These are phyloP conservation scores for Fusarium sp. DNA, from an alignment of 2,329 filamentous ascomycete genomes.

Conservation along the genomic window DNA sequence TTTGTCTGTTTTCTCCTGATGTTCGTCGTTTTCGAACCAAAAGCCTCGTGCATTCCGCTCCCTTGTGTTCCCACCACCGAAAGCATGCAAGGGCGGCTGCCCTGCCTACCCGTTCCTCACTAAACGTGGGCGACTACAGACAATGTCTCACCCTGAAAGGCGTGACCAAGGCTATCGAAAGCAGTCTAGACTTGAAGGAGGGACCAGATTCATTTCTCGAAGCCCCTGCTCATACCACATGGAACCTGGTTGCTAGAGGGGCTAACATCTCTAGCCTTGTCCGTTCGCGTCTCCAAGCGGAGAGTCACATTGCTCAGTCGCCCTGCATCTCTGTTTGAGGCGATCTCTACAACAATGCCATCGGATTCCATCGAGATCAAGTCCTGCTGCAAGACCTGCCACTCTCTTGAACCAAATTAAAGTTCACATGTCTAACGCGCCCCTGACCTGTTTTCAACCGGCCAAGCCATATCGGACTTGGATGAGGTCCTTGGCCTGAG, in stretches of 20 bases:
- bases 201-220: slow-evolving; percentile 6
- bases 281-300: background rate
- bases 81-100: slow-evolving; percentile 32
- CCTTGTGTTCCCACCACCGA: slow-evolving; percentile 1
- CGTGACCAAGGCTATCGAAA: slow-evolving; percentile 1
- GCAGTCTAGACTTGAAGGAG: background rate
- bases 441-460: background rate
- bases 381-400: background rate
- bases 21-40: background rate
- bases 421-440: background rate
- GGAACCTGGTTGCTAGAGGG: slow-evolving; percentile 2
- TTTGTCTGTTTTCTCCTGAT: background rate
- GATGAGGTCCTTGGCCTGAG: background rate
- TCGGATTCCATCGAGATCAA: background rate
- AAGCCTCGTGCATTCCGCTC: slow-evolving; percentile 22
- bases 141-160: slow-evolving; percentile 25
- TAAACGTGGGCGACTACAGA: background rate
- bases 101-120: background rate
- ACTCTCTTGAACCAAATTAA: background rate
- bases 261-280: background rate
- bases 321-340: slow-evolving; percentile 7
- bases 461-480: background rate
- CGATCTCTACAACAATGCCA: slow-evolving; percentile 5
- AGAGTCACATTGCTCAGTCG: background rate
- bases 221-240: background rate